Percentiles rank a stretch among this genome's conserved stretches.
These are phyloP conservation scores for Lagenidium sp. DNA, from an alignment of 352 stramenopile species.

Conservation along the genomic window DNA sequence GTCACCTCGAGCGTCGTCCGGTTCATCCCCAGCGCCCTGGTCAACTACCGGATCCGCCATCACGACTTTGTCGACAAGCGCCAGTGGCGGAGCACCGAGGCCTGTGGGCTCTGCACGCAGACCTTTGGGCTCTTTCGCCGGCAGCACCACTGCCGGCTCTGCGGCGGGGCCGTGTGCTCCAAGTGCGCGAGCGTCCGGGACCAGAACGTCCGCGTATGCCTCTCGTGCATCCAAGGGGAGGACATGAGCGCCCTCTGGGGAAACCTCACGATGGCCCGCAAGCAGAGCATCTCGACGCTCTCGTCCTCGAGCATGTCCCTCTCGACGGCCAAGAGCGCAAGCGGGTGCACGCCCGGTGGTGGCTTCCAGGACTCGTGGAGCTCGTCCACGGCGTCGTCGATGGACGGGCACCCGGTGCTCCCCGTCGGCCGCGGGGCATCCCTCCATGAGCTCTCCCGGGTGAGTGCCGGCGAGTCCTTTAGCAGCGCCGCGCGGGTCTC, in stretches of 20 bases:
- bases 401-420: background rate
- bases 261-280: constrained; percentile 26
- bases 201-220: constrained; percentile 46
- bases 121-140: constrained; percentile 64
- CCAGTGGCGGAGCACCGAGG: constrained; percentile 43
- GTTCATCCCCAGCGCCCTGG: constrained; percentile 50
- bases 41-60: constrained; percentile 59
- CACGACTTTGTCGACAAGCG: constrained; percentile 53
- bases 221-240: constrained; percentile 66
- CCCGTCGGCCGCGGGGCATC: too few relatives aligned
- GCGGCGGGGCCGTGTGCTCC: constrained; percentile 57
- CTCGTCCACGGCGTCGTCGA: constrained; percentile 12
- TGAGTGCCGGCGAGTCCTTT: constrained; percentile 4
- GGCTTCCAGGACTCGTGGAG: constrained; percentile 21
- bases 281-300: constrained; percentile 18
- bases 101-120: constrained; percentile 52
- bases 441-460: background rate
- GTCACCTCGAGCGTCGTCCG: constrained; percentile 41
- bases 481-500: constrained; percentile 12
- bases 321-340: too few relatives aligned
- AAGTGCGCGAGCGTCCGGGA: constrained; percentile 63
- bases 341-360: constrained; percentile 12
- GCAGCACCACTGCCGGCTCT: constrained; percentile 74
- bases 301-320: constrained; percentile 3
- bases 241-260: constrained; percentile 24